Percentiles rank a stretch among this genome's conserved stretches.
phyloP scores from a whole-genome alignment of 495 filamentous ascomycete species.

The Tuber umbilicatum region DNA sequence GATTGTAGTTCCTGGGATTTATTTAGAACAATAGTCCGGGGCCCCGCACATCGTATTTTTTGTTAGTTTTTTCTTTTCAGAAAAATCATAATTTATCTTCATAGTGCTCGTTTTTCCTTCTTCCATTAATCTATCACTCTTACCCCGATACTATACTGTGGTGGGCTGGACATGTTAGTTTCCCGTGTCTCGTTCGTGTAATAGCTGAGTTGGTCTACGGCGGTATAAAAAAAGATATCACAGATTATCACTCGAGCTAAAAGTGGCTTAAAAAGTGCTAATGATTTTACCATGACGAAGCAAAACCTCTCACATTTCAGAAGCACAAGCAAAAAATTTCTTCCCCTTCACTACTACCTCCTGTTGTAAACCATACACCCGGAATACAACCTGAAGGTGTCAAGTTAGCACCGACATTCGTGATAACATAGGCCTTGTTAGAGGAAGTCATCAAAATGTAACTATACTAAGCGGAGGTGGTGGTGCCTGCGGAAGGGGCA shows the following conservation, averaged over 20 bases:
- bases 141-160: not conserved
- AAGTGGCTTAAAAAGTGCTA: not conserved
- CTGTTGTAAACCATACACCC: not conserved
- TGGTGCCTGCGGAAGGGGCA: slow-evolving; percentile 47
- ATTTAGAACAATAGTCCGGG: no score
- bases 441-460: slow-evolving; percentile 46
- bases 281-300: not conserved
- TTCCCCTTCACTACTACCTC: not conserved
- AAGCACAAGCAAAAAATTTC: not conserved
- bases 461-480: slow-evolving; percentile 50
- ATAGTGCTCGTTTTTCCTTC: not conserved
- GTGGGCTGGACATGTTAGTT: no score
- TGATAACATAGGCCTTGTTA: slow-evolving; percentile 47
- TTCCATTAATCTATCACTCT: not conserved
- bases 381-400: slow-evolving; percentile 44
- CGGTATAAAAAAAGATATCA: no score
- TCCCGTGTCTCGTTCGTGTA: not conserved
- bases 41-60: no score
- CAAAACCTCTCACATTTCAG: not conserved
- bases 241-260: not conserved
- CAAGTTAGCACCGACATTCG: slow-evolving; percentile 53
- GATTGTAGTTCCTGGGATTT: no score
- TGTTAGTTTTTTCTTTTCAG: not conserved
- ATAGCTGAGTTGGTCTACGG: no score
- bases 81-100: no score